Evolutionary conservation across 225 moss, liverwort and hornwort species (phyloP).

Genomic region (Physcomitrium patens): DNA sequence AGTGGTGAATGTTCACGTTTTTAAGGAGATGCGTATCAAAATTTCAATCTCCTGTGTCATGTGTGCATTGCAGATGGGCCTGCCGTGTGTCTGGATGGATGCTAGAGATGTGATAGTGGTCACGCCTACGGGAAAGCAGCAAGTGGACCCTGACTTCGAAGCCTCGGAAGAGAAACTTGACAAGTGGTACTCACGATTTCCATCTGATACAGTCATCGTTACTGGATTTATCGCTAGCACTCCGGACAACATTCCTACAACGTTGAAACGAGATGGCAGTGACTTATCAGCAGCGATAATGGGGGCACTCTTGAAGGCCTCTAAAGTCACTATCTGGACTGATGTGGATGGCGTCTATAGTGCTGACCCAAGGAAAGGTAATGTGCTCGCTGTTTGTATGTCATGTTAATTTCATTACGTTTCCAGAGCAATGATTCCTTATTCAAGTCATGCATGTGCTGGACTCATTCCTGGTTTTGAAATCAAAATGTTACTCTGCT

Average conservation of each 20-base stretch:
- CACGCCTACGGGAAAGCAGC: conserved; percentile 57
- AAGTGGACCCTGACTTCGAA: conserved; percentile 81
- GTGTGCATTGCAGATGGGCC: conserved; percentile 62
- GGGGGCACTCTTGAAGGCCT: conserved; percentile 69
- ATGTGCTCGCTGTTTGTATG: not conserved
- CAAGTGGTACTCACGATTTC: conserved; percentile 65
- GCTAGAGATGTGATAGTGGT: conserved; percentile 81
- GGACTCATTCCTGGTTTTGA: not conserved
- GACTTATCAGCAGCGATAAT: conserved; percentile 87
- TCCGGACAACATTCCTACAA: conserved; percentile 61
- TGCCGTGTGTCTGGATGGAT: conserved; percentile 85
- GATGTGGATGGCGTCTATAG: conserved; percentile 83
- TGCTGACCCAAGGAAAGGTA: conserved; percentile 87
- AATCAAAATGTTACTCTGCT: not conserved
- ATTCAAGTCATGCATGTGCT: not conserved
- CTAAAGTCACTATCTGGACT: conserved; percentile 79
- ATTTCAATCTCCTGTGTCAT: not conserved
- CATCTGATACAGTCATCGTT: conserved; percentile 68
- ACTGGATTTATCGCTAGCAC: conserved; percentile 89
- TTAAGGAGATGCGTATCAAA: not conserved
- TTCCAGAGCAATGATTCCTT: not conserved
- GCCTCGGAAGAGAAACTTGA: conserved; percentile 59
- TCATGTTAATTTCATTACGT: not conserved
- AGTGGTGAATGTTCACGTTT: not conserved
- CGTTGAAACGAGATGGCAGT: conserved; percentile 83